Base-by-base conservation (phyloP, 2,329 filamentous ascomycete genomes). In the Phoma sp. region DNA sequence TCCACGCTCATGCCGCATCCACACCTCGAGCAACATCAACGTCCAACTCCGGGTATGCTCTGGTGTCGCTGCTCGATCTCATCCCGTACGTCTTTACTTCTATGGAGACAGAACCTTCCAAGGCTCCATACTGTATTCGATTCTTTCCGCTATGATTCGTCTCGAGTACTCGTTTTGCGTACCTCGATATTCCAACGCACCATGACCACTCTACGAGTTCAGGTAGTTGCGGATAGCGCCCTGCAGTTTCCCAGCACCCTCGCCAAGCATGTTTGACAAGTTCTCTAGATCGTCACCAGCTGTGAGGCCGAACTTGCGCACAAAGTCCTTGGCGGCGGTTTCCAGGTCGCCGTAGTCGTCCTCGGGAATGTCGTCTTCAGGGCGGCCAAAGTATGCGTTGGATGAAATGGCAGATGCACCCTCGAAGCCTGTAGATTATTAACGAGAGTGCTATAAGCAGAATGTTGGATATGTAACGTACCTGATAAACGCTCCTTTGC, bases 231-330 rank as follows among this genome's bases (percentile, higher is more conserved):
- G 63, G 13, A 76, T 71, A 32, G 74, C 74, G 27, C 74, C 92
- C 80, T 97, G 92, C 71, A 98, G 81, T 76, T 87, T 89, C 41
- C 83, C 86, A 13, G 92, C 92, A 37, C 92, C 94, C 69, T 97
- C 92, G 27, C 94, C 95, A 4, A 97, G 80, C 60, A 92, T 84
- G 65, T 88, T 86, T 22, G 88, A 89, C 66, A 98, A 77, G 76
- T 96, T 96, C 76, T 99, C 95, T 51, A 99, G 79, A 76, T 99
- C 95, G 73, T 99, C 95, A 52, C 92, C 93, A 22, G 95, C 94
- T 4, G 94, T 98, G 66, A 97, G 90, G 44, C 95, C 95, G 73
- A 98, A 97, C 73, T 91, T 92, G 71, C 95, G 87, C 29, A 98
- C 88, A 78, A 98, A 96, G 76, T 99, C 95, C 80, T 95, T 96